Evolutionary conservation across 352 stramenopile species (phyloP), one percentile per base, ranked within the genome.

Genomic region (Globisporangium cederbergense): DNA sequence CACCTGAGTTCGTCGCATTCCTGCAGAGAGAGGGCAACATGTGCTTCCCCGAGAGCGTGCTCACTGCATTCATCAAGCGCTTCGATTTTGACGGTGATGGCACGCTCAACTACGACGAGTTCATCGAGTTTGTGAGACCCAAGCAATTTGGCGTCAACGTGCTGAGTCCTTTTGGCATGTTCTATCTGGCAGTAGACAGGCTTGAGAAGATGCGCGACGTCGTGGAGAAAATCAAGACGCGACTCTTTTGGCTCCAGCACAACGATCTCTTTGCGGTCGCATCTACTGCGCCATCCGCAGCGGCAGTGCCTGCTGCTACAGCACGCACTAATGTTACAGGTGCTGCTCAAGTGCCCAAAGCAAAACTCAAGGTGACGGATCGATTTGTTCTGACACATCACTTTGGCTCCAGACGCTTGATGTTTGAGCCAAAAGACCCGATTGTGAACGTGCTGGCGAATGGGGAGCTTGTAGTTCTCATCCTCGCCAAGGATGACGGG

Each of bases 211-310:
- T 83, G 67, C 16, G 38, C 4, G 54, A 71, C 9, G 67, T 80
- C 5, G 69, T 79, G 2, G 63, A 65, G 10, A 81, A 75, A 38
- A 76, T 86, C 66, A 62, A 71, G 54, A 81, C 74, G 13, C 66
- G 77, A 14, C 69, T 86, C 54, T 86, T 86, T 53, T 86, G 77
- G 77, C 72, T 83, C 60, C 73, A 86, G 63, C 77, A 86, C 69
- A 86, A 79, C 50, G 67, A 86, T 66, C 55, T 82, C 4, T 75
- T 79, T 14, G 56, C 73, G 0, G 40, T 34, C n/a, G 28, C 59
- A n/a, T 70, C 60, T 2, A 32, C 53, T 10, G 57, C 55, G 20
- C 62, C 53, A 18, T 57, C 50, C 14, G 47, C 36, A n/a, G 40
- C 49, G 11, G 49, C 43, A n/a, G 45, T 43, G 7, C 14, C 25